phyloP scores from a whole-genome alignment of 306 rosid genomes.

The Acacia acuminata region DNA sequence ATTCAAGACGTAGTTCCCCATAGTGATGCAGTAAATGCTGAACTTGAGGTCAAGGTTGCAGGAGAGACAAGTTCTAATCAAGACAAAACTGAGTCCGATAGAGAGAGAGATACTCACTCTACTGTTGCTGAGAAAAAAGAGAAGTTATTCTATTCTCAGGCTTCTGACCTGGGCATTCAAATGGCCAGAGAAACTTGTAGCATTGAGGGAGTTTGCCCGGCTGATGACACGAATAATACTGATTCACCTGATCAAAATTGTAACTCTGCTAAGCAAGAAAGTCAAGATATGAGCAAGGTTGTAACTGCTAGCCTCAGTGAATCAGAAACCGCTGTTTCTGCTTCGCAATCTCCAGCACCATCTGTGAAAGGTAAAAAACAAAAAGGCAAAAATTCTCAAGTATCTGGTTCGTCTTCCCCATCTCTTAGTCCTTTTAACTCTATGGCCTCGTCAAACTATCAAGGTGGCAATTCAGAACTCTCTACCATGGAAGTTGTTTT shows the following conservation, averaged over 20 bases:
- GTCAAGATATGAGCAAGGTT: slow-evolving; percentile 47
- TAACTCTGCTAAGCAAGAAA: slow-evolving; percentile 38
- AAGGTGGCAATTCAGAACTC: slow-evolving; percentile 46
- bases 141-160: slow-evolving; percentile 70
- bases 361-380: slow-evolving; percentile 55
- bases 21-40: slow-evolving; percentile 43
- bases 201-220: slow-evolving; percentile 40
- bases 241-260: slow-evolving; percentile 35
- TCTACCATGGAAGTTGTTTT: slow-evolving; percentile 48
- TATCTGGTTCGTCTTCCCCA: slow-evolving; percentile 46
- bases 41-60: slow-evolving; percentile 55
- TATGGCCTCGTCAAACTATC: slow-evolving; percentile 49
- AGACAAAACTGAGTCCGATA: slow-evolving; percentile 38
- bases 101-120: slow-evolving; percentile 39
- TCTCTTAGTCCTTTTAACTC: slow-evolving; percentile 54
- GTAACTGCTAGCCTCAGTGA: slow-evolving; percentile 42
- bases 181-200: slow-evolving; percentile 57
- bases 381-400: slow-evolving; percentile 58
- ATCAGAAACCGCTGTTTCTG: slow-evolving; percentile 35
- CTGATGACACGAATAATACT: slow-evolving; percentile 35
- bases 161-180: slow-evolving; percentile 65
- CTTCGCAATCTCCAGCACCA: slow-evolving; percentile 51
- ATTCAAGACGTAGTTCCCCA: slow-evolving; percentile 47
- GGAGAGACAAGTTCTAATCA: slow-evolving; percentile 45
- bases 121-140: slow-evolving; percentile 50